Percentiles rank a stretch among this genome's conserved stretches.
Conservation (phyloP, 2,329 filamentous ascomycete species). For the Colletotrichum orbiculare region DNA sequence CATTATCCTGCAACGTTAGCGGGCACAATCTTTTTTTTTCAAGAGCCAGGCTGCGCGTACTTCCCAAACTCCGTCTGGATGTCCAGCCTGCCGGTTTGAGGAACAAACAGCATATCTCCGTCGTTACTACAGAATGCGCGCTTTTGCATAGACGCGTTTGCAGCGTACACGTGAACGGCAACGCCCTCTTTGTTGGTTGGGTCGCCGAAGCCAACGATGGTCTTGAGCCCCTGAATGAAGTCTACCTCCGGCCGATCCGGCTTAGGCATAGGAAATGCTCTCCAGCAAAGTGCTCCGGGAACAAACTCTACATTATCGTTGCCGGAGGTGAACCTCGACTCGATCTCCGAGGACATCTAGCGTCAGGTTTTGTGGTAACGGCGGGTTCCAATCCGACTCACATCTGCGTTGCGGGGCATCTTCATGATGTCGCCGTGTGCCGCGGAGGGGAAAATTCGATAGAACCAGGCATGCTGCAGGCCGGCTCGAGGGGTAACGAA, state of each 20-base stretch:
- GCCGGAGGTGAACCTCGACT: slow-evolving; percentile 51
- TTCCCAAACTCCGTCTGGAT: slow-evolving; percentile 75
- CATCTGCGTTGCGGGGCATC: slow-evolving; percentile 31
- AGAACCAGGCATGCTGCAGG: slow-evolving; percentile 44
- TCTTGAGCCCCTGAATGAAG: slow-evolving; percentile 60
- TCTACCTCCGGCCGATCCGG: slow-evolving; percentile 45
- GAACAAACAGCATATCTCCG: slow-evolving; percentile 73
- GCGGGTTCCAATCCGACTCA: slow-evolving; percentile 27
- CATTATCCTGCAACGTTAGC: slow-evolving; percentile 41
- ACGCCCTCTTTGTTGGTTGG: slow-evolving; percentile 61
- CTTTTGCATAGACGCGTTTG: slow-evolving; percentile 57
- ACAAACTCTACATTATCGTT: slow-evolving; percentile 53
- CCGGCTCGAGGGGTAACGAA: slow-evolving; percentile 42
- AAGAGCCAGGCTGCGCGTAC: slow-evolving; percentile 36
- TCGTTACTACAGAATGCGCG: slow-evolving; percentile 65
- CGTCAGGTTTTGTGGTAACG: neutral
- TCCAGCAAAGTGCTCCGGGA: slow-evolving; percentile 54
- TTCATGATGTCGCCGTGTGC: slow-evolving; percentile 37
- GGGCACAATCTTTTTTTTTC: neutral
- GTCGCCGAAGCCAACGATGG: slow-evolving; percentile 61
- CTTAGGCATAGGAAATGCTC: slow-evolving; percentile 45
- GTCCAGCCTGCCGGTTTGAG: slow-evolving; percentile 70
- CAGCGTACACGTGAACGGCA: slow-evolving; percentile 60
- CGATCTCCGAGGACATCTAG: slow-evolving; percentile 35
- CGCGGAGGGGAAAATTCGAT: slow-evolving; percentile 45